Evolutionary conservation across 2,329 filamentous ascomycete species (phyloP).

Genomic region (Lachnellula subtilissima): DNA sequence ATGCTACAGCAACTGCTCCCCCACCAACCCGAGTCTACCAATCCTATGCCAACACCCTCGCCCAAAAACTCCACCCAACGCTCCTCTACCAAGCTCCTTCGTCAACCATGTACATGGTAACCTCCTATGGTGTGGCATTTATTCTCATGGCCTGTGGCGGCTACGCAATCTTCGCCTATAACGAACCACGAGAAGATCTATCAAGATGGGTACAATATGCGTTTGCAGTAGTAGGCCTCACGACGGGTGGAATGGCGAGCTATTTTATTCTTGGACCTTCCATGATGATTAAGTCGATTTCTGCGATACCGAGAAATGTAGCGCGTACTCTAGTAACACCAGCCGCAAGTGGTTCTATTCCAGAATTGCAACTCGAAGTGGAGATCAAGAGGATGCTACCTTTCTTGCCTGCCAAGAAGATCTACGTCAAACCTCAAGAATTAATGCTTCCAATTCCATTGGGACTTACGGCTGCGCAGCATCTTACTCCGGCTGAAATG

Average conservation of each 20-base stretch:
- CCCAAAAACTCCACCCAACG: constrained; percentile 50
- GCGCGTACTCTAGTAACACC: constrained; percentile 14
- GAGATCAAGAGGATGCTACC: constrained; percentile 32
- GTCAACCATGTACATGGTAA: constrained; percentile 57
- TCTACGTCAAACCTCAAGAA: constrained; percentile 18
- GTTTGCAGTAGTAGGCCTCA: constrained; percentile 53
- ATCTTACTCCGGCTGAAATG: constrained; percentile 7
- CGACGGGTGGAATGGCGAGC: constrained; percentile 56
- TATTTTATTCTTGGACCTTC: constrained; percentile 54
- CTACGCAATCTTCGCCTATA: constrained; percentile 47
- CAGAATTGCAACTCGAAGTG: constrained; percentile 47
- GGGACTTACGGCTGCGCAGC: constrained; percentile 19
- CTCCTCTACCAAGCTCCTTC: constrained; percentile 61
- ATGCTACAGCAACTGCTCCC: not conserved
- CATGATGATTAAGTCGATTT: constrained; percentile 47
- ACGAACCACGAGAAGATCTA: constrained; percentile 47
- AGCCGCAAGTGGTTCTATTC: constrained; percentile 1
- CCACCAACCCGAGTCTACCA: constrained; percentile 28
- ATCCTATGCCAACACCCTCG: constrained; percentile 50
- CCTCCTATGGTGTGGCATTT: constrained; percentile 51
- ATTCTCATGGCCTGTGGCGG: constrained; percentile 49
- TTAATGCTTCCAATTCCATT: constrained; percentile 27
- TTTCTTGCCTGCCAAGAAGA: constrained; percentile 25
- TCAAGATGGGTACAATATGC: constrained; percentile 52
- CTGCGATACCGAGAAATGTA: constrained; percentile 21